phyloP scores from a whole-genome alignment of 2,329 filamentous ascomycete species.

The Byssothecium circinans region DNA sequence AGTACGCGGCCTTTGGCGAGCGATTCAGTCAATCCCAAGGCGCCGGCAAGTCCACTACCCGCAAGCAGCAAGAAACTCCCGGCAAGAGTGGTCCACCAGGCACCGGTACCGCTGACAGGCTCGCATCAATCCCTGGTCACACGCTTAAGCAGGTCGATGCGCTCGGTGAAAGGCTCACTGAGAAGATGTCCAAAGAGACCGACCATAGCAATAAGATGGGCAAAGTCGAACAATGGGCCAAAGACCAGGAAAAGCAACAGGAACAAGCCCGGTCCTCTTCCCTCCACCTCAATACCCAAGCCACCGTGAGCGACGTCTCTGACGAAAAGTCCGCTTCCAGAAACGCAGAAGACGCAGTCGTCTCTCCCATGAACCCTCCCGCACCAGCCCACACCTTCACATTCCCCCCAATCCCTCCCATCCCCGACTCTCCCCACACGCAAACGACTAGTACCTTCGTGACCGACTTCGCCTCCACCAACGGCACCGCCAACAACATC shows the following conservation, averaged over 20 bases:
- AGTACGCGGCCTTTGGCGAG: slow-evolving; percentile 75
- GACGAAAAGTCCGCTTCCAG: slow-evolving; percentile 39
- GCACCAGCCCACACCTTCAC: slow-evolving; percentile 28
- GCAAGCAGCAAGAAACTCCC: slow-evolving; percentile 51
- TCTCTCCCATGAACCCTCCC: slow-evolving; percentile 30
- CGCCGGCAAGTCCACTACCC: slow-evolving; percentile 55
- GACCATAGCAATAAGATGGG: slow-evolving; percentile 23
- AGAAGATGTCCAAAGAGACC: slow-evolving; percentile 32
- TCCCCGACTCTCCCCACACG: slow-evolving; percentile 24
- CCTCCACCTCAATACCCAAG: slow-evolving; percentile 24
- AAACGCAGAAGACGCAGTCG: slow-evolving; percentile 32
- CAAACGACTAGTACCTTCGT: slow-evolving; percentile 1
- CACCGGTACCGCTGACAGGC: slow-evolving; percentile 33
- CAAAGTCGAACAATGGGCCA: slow-evolving; percentile 43
- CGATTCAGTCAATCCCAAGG: slow-evolving; percentile 71
- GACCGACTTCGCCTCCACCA: slow-evolving; percentile 12
- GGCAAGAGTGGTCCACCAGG: slow-evolving; percentile 54
- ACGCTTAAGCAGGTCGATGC: slow-evolving; percentile 27
- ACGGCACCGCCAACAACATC: slow-evolving; percentile 5
- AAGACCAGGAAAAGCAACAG: slow-evolving; percentile 40
- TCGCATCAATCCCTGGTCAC: slow-evolving; percentile 23
- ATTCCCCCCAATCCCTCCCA: slow-evolving; percentile 37
- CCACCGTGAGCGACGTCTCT: slow-evolving; percentile 13
- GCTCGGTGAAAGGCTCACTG: slow-evolving; percentile 32
- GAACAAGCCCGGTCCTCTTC: slow-evolving; percentile 12